These are phyloP conservation scores for Leishmania major DNA, from an alignment of 208 protist genomes.

Conservation along the genomic window DNA sequence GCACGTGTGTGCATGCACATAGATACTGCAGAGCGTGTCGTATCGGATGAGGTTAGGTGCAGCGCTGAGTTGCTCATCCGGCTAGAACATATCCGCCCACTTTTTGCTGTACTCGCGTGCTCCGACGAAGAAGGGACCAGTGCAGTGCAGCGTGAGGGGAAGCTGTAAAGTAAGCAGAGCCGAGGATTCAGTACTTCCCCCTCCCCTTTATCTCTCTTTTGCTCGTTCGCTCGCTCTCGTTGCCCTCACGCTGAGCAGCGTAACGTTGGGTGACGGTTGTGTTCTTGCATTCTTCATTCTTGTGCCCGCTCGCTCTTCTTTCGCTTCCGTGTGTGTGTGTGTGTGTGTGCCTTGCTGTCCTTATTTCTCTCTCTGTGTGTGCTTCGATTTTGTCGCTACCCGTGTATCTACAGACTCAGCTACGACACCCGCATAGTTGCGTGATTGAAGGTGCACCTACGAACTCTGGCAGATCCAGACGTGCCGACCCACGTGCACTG, in stretches of 20 bases:
- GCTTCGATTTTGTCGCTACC: background rate
- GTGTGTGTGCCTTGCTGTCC: background rate
- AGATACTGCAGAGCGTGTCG: background rate
- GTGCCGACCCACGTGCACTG: too few species aligned
- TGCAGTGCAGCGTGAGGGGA: background rate
- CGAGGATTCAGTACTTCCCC: too few species aligned
- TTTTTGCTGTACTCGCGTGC: background rate
- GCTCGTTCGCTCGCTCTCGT: background rate
- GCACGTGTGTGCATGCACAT: background rate
- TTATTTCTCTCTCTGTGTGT: background rate
- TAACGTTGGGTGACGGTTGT: background rate
- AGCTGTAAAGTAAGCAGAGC: too few species aligned
- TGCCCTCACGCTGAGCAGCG: slow-evolving; percentile 6
- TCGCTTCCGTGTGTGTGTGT: background rate
- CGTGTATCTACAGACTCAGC: background rate
- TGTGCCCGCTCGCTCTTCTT: background rate
- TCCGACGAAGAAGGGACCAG: background rate
- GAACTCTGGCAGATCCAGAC: background rate
- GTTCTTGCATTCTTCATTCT: background rate
- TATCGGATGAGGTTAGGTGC: background rate
- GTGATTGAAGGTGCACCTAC: background rate
- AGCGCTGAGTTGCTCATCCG: background rate
- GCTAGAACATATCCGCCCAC: background rate
- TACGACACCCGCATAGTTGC: background rate
- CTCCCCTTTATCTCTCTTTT: background rate